These are phyloP conservation scores for Vigna hirtella DNA, from an alignment of 306 rosid species.

Conservation along the genomic window DNA sequence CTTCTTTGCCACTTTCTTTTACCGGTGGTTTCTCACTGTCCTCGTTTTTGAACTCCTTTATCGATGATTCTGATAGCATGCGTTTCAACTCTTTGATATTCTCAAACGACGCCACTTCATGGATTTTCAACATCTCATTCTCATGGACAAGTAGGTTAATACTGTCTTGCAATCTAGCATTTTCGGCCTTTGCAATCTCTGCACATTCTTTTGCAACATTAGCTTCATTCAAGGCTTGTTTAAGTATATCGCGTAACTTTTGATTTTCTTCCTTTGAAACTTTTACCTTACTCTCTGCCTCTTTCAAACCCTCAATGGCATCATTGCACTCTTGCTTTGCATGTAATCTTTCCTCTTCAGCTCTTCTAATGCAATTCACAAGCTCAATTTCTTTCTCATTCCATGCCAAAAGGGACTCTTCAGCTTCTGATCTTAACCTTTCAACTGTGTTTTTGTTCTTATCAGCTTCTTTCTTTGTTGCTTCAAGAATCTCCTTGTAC, in stretches of 20 bases:
- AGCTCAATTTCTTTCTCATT: conserved; percentile 71
- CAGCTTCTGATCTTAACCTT: conserved; percentile 83
- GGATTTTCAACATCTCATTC: conserved; percentile 64
- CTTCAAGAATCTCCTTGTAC: conserved; percentile 54
- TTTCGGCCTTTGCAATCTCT: conserved; percentile 74
- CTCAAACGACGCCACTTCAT: conserved; percentile 71
- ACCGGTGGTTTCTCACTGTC: conserved; percentile 46
- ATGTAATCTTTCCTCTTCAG: conserved; percentile 69
- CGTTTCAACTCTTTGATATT: conserved; percentile 69
- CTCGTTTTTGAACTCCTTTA: conserved; percentile 48
- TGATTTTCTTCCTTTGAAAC: conserved; percentile 76
- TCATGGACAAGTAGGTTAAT: conserved; percentile 57
- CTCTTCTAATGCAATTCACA: conserved; percentile 72
- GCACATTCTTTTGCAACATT: conserved; percentile 84
- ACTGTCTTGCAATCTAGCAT: conserved; percentile 67
- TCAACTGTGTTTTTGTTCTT: conserved; percentile 63
- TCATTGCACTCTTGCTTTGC: conserved; percentile 56
- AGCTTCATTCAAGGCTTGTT: conserved; percentile 88
- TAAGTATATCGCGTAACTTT: conserved; percentile 81
- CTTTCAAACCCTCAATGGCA: conserved; percentile 47
- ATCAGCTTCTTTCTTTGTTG: conserved; percentile 69
- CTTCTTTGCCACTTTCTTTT: conserved; percentile 50
- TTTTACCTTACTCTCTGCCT: conserved; percentile 48
- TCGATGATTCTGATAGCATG: conserved; percentile 60
- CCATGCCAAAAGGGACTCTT: conserved; percentile 80